Conservation (phyloP, 208 protist species). For the Phytomonas sp. region DNA sequence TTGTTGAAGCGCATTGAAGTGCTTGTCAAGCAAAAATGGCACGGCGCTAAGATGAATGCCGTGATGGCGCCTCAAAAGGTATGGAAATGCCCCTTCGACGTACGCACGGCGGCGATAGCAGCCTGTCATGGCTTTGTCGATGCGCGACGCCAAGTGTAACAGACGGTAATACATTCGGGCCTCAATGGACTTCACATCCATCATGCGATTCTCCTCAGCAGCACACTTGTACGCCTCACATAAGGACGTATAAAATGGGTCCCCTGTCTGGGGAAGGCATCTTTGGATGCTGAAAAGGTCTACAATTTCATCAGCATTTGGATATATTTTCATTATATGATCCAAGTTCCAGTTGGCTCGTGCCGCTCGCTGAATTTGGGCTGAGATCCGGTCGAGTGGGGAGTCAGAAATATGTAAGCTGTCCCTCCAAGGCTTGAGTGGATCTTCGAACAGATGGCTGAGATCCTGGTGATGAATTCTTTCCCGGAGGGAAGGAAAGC, state of each 20-base stretch:
- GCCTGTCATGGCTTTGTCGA: conserved; percentile 20
- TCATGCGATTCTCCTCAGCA: neutral
- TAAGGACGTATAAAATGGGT: neutral
- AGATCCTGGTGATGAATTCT: conserved; percentile 34
- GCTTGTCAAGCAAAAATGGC: conserved; percentile 6
- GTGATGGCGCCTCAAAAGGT: conserved; percentile 23
- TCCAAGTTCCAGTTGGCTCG: conserved; percentile 23
- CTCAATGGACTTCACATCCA: neutral
- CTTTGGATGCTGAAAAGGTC: neutral
- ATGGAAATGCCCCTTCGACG: conserved; percentile 27
- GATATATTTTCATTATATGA: conserved; percentile 17
- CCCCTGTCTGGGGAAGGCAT: neutral
- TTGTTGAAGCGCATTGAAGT: neutral
- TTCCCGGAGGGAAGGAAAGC: conserved; percentile 29
- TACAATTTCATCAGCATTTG: neutral
- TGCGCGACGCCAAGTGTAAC: conserved; percentile 20
- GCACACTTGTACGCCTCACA: neutral
- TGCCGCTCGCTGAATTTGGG: conserved; percentile 19
- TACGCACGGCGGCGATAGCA: conserved; percentile 16
- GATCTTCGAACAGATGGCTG: conserved; percentile 31
- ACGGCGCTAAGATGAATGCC: conserved; percentile 29
- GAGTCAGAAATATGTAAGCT: conserved; percentile 14
- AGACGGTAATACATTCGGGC: conserved; percentile 12
- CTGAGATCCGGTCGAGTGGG: conserved; percentile 20
- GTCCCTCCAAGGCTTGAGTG: conserved; percentile 30